These are phyloP conservation scores for Geotrichum phurueaensis DNA, from an alignment of 1,139 yeast species.

Conservation along the genomic window DNA sequence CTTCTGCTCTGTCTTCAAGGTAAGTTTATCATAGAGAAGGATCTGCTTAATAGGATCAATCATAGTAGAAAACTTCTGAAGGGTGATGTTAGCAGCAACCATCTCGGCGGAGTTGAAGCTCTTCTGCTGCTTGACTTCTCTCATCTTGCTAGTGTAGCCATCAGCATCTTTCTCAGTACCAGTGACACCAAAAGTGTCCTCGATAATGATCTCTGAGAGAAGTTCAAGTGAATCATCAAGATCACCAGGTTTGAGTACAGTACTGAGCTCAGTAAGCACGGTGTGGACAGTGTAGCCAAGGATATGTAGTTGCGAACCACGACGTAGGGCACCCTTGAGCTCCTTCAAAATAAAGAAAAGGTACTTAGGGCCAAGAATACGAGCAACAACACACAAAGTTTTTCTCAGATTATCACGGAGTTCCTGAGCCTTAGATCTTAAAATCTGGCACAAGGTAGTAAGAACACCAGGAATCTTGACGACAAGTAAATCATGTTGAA, in stretches of 20 bases:
- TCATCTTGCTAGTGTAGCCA: conserved; percentile 79
- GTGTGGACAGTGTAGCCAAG: conserved; percentile 82
- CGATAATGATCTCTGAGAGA: conserved; percentile 74
- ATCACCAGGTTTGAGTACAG: conserved; percentile 57
- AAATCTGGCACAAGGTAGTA: conserved; percentile 79
- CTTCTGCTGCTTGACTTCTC: conserved; percentile 84
- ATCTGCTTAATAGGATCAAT: conserved; percentile 62
- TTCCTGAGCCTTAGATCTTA: conserved; percentile 82
- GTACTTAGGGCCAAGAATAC: conserved; percentile 65
- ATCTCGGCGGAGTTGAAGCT: conserved; percentile 85
- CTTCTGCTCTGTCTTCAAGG: conserved; percentile 64
- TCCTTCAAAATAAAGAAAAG: conserved; percentile 71
- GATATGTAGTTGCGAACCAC: conserved; percentile 94
- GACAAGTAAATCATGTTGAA: conserved; percentile 52
- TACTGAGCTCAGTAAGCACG: conserved; percentile 51
- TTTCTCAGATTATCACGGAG: conserved; percentile 83
- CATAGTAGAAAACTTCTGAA: conserved; percentile 54
- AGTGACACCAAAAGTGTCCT: conserved; percentile 85
- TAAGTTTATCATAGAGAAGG: conserved; percentile 58
- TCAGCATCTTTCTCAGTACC: conserved; percentile 95
- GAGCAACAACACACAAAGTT: conserved; percentile 60
- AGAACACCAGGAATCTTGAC: conserved; percentile 71
- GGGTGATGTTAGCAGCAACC: conserved; percentile 58
- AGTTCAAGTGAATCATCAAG: conserved; percentile 61
- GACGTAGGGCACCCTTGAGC: conserved; percentile 66